Evolutionary conservation across 139 green algal species (phyloP), one percentile per base, ranked within the genome.

Genomic region (Edaphochlamys debaryana): DNA sequence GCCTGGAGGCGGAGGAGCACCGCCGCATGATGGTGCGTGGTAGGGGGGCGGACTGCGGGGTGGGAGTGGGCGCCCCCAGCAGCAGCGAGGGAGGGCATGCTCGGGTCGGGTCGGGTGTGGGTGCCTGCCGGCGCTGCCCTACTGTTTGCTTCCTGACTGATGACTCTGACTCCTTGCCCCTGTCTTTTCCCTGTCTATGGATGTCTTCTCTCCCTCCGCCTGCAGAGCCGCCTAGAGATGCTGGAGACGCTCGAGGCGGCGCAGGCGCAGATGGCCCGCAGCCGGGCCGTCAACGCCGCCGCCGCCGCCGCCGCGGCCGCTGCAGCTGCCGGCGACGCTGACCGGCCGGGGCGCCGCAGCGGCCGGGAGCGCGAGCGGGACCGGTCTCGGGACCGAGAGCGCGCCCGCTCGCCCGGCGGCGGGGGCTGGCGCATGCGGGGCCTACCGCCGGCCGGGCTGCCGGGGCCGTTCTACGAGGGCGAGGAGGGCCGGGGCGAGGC

Each of bases 201-300:
- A 9, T 54, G 45, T 9, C 45, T 54, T 13, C 45, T 13, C 13
- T 54, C 11, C 56, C 52, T 20, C 34, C 62, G 6, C 56, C 41
- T 52, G 32, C 77, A 84, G 77, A 75, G 45, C 63, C 64, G 63
- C n/a, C 66, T 84, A 17, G 66, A 84, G n/a, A 67, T 64, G 45
- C 23, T 75, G 34, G 77, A 75, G 45, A 50, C 56, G 62, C 84
- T 68, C 37, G 54, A 76, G 76, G 72, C 54, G 70, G 15, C 32
- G 34, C 32, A 63, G 45, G 48, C 48, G n/a, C n/a, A n/a, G n/a
- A 52, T 19, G 48, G 56, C 56, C 17, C 17, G 56, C 17, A 25
- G 56, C 56, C 4, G 56, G 54, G 40, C 54, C 29, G 25, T 56
- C 34, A 13, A 27, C 7, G 60, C 29, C 7, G 60, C 62, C 62